Evolutionary conservation across 257 asterid species (phyloP).

Genomic region (Ligustrum vulgare): DNA sequence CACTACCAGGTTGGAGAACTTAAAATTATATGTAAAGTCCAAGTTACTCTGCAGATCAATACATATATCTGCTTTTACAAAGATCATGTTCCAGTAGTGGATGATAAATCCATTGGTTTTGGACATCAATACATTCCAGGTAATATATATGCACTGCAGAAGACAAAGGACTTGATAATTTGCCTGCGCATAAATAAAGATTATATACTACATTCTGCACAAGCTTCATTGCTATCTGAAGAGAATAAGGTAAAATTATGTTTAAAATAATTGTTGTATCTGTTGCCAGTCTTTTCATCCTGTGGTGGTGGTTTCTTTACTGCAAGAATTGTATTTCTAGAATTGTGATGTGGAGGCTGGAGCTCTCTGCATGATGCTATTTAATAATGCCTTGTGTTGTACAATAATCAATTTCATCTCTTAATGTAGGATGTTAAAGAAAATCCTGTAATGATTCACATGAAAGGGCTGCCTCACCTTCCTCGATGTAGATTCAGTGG

Average conservation of each 20-base stretch:
- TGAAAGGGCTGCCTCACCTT: slow-evolving; percentile 87
- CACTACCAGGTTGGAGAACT: no score
- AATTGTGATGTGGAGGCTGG: not conserved
- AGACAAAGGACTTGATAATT: no score
- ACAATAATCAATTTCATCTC: slow-evolving; percentile 24
- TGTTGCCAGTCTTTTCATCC: not conserved
- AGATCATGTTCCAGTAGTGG: no score
- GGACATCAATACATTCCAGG: no score
- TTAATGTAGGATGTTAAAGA: slow-evolving; percentile 79
- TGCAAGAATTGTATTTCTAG: slow-evolving; percentile 1
- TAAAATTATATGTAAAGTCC: no score
- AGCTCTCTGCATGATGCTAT: not conserved
- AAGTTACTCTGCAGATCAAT: no score
- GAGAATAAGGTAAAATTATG: not conserved
- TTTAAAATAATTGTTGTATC: not conserved
- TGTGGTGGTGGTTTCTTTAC: not conserved
- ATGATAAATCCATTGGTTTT: no score
- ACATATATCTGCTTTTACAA: no score
- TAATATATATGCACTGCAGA: no score
- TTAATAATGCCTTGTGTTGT: slow-evolving; percentile 6
- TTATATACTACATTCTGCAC: no score
- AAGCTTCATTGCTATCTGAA: no score
- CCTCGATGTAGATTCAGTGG: slow-evolving; percentile 98
- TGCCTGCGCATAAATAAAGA: no score
- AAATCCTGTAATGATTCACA: slow-evolving; percentile 93